Conservation (phyloP, 2,329 filamentous ascomycete genomes). For the Penicillium sclerotigenum region DNA sequence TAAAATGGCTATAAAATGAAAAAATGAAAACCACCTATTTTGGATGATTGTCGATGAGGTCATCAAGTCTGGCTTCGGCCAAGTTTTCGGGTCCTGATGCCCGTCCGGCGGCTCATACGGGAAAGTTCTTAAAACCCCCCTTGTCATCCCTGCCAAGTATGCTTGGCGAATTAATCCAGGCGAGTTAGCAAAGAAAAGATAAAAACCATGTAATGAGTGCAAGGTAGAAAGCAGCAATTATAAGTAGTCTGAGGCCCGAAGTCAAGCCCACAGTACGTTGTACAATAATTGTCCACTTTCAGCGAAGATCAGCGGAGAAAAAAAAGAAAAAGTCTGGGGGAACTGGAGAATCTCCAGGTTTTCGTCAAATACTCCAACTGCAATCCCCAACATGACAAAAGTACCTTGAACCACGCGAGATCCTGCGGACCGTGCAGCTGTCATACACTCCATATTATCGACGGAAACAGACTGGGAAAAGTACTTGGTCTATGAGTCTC, state of each 20-base stretch:
- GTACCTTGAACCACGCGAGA: not conserved
- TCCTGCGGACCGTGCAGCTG: not conserved
- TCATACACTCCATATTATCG: not conserved
- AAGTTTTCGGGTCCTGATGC: not conserved
- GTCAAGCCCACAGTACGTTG: not conserved
- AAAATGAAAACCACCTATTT: not conserved
- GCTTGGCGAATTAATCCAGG: not conserved
- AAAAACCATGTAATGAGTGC: not conserved
- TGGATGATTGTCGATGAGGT: not conserved
- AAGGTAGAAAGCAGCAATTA: not conserved
- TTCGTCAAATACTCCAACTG: not conserved
- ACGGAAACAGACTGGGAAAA: not conserved
- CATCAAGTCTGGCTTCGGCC: not conserved
- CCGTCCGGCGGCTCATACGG: not conserved
- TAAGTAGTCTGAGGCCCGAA: not conserved
- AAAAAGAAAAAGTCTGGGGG: conserved; percentile 6
- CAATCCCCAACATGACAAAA: not conserved
- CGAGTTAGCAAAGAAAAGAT: not conserved
- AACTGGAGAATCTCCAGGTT: conserved; percentile 7
- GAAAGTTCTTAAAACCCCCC: not conserved
- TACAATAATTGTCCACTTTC: not conserved
- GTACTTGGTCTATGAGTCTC: not conserved
- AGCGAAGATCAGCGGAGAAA: not conserved
- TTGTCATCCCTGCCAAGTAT: not conserved
- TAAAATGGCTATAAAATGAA: too few species aligned